A percentile compares a stretch with the other conserved stretches of the same genome.
phyloP scores from a whole-genome alignment of 2,329 filamentous ascomycete genomes.

The Hymenoscyphus infarciens region DNA sequence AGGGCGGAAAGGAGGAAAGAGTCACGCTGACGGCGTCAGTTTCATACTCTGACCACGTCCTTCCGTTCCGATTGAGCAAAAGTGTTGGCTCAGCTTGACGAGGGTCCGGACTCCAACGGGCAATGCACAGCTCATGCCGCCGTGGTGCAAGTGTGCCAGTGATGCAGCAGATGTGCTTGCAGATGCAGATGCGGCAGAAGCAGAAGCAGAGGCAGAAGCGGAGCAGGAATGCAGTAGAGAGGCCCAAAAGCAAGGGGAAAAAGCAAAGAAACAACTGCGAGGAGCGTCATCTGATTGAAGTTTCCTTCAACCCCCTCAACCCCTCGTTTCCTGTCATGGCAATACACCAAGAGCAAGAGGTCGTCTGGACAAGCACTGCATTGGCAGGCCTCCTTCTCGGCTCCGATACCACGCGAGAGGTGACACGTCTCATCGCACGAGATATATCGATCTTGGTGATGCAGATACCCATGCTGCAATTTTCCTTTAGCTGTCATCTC shows the following conservation, averaged over 20 bases:
- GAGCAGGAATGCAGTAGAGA: not conserved
- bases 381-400: conserved; percentile 10
- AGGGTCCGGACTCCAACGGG: not conserved
- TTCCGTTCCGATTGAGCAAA: not conserved
- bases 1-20: not conserved
- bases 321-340: not conserved
- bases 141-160: conserved; percentile 3
- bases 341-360: not conserved
- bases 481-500: conserved; percentile 7
- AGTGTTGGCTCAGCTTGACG: not conserved
- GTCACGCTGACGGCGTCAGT: conserved; percentile 1
- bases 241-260: not conserved
- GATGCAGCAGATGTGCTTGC: not conserved
- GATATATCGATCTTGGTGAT: conserved; percentile 18
- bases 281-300: not conserved
- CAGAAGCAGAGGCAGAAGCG: not conserved
- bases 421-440: conserved; percentile 25
- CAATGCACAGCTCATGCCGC: not conserved
- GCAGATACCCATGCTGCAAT: conserved; percentile 8
- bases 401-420: conserved; percentile 10
- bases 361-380: conserved; percentile 3
- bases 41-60: not conserved
- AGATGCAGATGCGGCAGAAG: too few species aligned
- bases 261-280: not conserved
- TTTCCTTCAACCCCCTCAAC: not conserved